Evolutionary conservation across 495 filamentous ascomycete species (phyloP).

Genomic region (Oidiodendron maius): DNA sequence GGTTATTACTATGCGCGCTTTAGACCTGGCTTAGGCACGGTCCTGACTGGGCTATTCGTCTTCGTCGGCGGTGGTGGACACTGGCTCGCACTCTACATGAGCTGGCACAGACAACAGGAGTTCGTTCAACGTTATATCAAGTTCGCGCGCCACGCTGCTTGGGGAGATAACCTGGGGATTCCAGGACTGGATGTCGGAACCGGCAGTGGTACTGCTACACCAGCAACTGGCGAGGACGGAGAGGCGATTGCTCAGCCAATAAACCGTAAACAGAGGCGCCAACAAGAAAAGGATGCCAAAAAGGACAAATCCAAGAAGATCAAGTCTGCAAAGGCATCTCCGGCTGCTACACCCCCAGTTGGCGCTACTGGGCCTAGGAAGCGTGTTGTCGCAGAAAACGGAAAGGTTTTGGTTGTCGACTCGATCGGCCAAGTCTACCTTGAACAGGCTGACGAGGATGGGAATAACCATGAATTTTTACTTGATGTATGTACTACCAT

Average conservation of each 20-base stretch:
- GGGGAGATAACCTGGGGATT: slow-evolving; percentile 72
- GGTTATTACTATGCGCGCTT: slow-evolving; percentile 96
- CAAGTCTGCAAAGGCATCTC: slow-evolving; percentile 44
- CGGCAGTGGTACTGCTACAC: slow-evolving; percentile 30
- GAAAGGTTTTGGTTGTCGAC: slow-evolving; percentile 91
- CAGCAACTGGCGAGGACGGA: slow-evolving; percentile 41
- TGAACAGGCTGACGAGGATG: slow-evolving; percentile 83
- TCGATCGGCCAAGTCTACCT: slow-evolving; percentile 86
- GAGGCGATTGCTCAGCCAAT: slow-evolving; percentile 44
- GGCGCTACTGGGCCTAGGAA: slow-evolving; percentile 63
- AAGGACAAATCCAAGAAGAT: slow-evolving; percentile 46
- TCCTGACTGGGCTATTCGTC: slow-evolving; percentile 77
- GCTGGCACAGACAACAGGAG: slow-evolving; percentile 82
- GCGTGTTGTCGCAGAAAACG: slow-evolving; percentile 85
- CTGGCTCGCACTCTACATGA: slow-evolving; percentile 75
- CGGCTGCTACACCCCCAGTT: slow-evolving; percentile 39
- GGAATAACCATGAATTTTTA: slow-evolving; percentile 71
- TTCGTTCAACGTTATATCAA: slow-evolving; percentile 89
- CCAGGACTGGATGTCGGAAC: slow-evolving; percentile 65
- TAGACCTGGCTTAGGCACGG: slow-evolving; percentile 81
- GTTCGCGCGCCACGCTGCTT: slow-evolving; percentile 80
- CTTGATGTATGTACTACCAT: slow-evolving; percentile 58
- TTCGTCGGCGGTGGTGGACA: slow-evolving; percentile 79
- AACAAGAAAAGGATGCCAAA: slow-evolving; percentile 75
- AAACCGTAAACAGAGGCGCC: slow-evolving; percentile 82